These are phyloP conservation scores for Neurospora sp. DNA, from an alignment of 495 filamentous ascomycete genomes.

Conservation along the genomic window DNA sequence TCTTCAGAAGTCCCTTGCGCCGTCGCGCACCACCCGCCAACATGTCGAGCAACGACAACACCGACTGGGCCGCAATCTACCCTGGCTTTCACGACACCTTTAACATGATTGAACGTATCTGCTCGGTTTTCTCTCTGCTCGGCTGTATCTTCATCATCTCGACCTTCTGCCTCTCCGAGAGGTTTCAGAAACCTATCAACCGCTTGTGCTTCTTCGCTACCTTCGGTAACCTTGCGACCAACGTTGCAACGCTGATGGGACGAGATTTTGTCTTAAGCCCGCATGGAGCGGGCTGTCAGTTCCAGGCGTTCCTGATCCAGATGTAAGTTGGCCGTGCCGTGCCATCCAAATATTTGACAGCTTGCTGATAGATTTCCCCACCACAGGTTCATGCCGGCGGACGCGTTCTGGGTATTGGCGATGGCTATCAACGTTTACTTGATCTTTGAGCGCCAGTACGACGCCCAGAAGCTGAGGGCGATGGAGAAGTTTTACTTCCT, in stretches of 20 bases:
- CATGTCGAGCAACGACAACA: background rate
- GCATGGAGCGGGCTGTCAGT: constrained; percentile 52
- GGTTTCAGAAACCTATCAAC: constrained; percentile 77
- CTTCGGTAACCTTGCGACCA: constrained; percentile 74
- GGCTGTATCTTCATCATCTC: constrained; percentile 64
- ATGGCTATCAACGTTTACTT: constrained; percentile 88
- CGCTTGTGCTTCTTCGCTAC: constrained; percentile 77
- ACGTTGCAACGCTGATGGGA: constrained; percentile 68
- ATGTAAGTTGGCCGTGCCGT: constrained; percentile 42
- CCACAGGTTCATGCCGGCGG: constrained; percentile 64
- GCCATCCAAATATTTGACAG: background rate
- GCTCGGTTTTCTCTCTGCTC: constrained; percentile 60
- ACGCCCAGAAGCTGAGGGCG: constrained; percentile 51
- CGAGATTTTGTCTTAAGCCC: constrained; percentile 40
- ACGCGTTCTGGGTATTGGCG: constrained; percentile 69
- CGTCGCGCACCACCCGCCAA: background rate
- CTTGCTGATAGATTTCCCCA: background rate
- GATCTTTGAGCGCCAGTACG: constrained; percentile 72
- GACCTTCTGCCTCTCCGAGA: constrained; percentile 52
- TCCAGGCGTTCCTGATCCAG: constrained; percentile 63
- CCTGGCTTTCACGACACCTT: constrained; percentile 28
- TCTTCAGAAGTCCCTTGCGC: background rate
- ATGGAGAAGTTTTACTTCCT: constrained; percentile 66
- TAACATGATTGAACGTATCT: constrained; percentile 53
- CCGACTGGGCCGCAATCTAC: background rate